These are phyloP conservation scores for Dendrothele bispora DNA, from an alignment of 768 basidiomycete species.

Conservation along the genomic window DNA sequence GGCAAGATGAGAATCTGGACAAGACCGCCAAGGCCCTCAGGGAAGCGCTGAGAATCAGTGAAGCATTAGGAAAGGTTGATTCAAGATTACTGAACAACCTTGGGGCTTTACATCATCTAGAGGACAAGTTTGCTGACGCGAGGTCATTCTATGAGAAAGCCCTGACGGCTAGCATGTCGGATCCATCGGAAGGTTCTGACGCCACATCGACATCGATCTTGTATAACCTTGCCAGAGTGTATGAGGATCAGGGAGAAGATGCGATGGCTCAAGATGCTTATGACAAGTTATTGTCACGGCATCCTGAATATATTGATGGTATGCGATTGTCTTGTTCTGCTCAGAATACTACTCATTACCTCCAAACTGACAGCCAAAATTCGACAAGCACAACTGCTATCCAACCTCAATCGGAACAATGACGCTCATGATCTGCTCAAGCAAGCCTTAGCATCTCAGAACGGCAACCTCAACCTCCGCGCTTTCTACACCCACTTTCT, in stretches of 20 bases:
- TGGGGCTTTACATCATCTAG: slow-evolving; percentile 71
- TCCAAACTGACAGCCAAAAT: slow-evolving; percentile 71
- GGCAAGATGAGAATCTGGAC: slow-evolving; percentile 80
- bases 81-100: slow-evolving; percentile 81
- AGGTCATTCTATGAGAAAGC: slow-evolving; percentile 71
- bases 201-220: slow-evolving; percentile 78
- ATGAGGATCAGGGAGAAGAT: slow-evolving; percentile 80
- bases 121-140: slow-evolving; percentile 58
- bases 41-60: slow-evolving; percentile 69
- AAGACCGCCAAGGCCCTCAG: slow-evolving; percentile 71
- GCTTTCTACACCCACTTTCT: slow-evolving; percentile 95
- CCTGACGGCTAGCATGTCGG: slow-evolving; percentile 48
- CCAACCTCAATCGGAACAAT: slow-evolving; percentile 65
- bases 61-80: slow-evolving; percentile 49
- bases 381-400: slow-evolving; percentile 81
- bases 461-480: slow-evolving; percentile 80
- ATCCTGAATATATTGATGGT: slow-evolving; percentile 98
- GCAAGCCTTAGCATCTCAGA: slow-evolving; percentile 80
- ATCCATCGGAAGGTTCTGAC: slow-evolving; percentile 57
- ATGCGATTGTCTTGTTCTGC: slow-evolving; percentile 24
- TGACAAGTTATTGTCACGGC: slow-evolving; percentile 79
- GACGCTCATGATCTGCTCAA: slow-evolving; percentile 90
- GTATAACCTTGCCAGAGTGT: slow-evolving; percentile 90
- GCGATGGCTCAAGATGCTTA: slow-evolving; percentile 82
- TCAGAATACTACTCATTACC: neutral